Percentiles rank a stretch among this genome's conserved stretches.
phyloP scores from a whole-genome alignment of 371 early-diverging fungal species.

The Mucor piriformis region DNA sequence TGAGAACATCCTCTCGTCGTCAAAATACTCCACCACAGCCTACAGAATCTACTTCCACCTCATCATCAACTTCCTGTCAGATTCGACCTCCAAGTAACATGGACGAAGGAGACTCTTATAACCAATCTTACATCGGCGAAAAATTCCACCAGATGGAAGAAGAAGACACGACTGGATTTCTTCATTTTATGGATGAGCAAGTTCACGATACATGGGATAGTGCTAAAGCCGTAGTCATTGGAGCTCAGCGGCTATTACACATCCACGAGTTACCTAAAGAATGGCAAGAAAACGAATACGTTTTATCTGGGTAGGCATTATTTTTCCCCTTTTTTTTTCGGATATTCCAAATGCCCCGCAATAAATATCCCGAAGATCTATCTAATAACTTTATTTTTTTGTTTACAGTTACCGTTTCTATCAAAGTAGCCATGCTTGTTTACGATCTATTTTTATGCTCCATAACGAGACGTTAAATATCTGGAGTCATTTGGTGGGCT shows the following conservation, averaged over 20 bases:
- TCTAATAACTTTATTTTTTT: not conserved
- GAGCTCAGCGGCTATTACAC: slow-evolving; percentile 56
- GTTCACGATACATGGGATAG: slow-evolving; percentile 51
- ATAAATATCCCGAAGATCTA: not conserved
- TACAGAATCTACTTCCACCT: not conserved
- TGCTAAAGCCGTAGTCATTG: slow-evolving; percentile 54
- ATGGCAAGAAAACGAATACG: slow-evolving; percentile 68
- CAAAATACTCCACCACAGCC: not conserved
- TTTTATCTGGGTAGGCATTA: slow-evolving; percentile 47
- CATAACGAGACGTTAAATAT: slow-evolving; percentile 79
- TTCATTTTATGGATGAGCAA: slow-evolving; percentile 42
- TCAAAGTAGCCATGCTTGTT: slow-evolving; percentile 42
- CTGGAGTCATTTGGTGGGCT: slow-evolving; percentile 71
- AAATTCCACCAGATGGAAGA: slow-evolving; percentile 35
- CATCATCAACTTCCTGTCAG: slow-evolving; percentile 4
- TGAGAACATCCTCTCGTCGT: not conserved
- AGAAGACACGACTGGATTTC: slow-evolving; percentile 35
- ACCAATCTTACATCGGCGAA: slow-evolving; percentile 6
- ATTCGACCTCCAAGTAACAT: slow-evolving; percentile 4
- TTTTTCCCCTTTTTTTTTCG: not conserved
- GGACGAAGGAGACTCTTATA: not conserved
- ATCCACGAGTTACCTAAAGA: slow-evolving; percentile 63
- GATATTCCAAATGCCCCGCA: slow-evolving; percentile 8
- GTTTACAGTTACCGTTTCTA: slow-evolving; percentile 27
- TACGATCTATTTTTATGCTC: slow-evolving; percentile 63